These are phyloP conservation scores for Lindgomyces ingoldianus DNA, from an alignment of 495 filamentous ascomycete genomes.

Conservation along the genomic window DNA sequence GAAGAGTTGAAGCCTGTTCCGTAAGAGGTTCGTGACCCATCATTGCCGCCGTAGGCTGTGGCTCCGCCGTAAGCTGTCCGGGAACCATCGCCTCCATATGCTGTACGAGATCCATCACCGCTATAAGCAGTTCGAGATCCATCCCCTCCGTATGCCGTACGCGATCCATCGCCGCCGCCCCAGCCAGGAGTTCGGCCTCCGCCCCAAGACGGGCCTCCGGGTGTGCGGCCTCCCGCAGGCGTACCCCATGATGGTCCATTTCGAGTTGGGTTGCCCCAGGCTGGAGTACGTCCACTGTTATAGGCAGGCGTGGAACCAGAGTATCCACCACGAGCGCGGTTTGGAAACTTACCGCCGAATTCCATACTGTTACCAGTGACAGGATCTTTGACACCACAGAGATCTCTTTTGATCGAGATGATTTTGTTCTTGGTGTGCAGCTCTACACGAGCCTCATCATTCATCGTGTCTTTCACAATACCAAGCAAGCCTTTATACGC, in stretches of 20 bases:
- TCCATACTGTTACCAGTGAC: conserved; percentile 73
- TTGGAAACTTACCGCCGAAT: conserved; percentile 58
- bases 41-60: conserved; percentile 50
- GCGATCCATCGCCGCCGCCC: conserved; percentile 61
- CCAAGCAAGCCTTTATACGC: conserved; percentile 90
- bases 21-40: conserved; percentile 73
- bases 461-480: conserved; percentile 90
- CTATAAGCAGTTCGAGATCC: conserved; percentile 41
- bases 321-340: conserved; percentile 51
- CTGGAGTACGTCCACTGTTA: conserved; percentile 65
- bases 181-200: conserved; percentile 50
- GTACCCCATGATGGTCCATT: conserved; percentile 46
- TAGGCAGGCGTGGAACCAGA: conserved; percentile 44
- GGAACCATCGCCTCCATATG: conserved; percentile 59
- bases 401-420: conserved; percentile 75
- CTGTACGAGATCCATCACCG: conserved; percentile 39
- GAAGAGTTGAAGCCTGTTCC: no score
- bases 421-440: conserved; percentile 89
- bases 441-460: conserved; percentile 81
- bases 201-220: conserved; percentile 57
- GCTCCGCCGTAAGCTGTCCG: conserved; percentile 72
- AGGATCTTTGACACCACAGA: conserved; percentile 76
- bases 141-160: conserved; percentile 67
- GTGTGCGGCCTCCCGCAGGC: conserved; percentile 62
- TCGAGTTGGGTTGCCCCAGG: conserved; percentile 21